Conservation (phyloP, 371 early-diverging fungal genomes). For the Apophysomyces elegans region DNA sequence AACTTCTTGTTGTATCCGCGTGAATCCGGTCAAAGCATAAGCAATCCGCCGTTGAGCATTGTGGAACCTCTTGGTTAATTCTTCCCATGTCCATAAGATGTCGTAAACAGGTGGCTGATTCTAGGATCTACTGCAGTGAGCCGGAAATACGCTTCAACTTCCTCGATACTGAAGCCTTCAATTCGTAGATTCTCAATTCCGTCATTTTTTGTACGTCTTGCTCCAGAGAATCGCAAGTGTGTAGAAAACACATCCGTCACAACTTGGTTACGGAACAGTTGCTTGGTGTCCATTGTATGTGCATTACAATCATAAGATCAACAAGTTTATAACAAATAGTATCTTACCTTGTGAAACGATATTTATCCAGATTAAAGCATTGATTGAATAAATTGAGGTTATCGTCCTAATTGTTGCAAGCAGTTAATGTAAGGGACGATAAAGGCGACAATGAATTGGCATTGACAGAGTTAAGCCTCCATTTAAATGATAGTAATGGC, state of each 20-base stretch:
- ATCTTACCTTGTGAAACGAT: neutral
- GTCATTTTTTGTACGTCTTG: neutral
- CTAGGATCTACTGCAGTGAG: slow-evolving; percentile 3
- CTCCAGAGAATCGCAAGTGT: neutral
- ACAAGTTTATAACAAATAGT: neutral
- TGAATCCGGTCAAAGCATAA: slow-evolving; percentile 9
- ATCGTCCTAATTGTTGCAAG: neutral
- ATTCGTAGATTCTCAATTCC: neutral
- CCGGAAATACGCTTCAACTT: neutral
- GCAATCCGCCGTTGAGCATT: neutral
- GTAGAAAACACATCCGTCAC: neutral
- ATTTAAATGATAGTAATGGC: neutral
- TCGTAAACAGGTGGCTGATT: neutral
- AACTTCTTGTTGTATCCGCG: neutral
- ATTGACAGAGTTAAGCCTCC: neutral
- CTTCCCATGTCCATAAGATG: no score
- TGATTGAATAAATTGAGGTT: neutral
- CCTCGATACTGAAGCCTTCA: neutral
- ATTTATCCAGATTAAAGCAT: neutral
- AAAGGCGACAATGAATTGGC: neutral
- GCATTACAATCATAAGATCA: neutral
- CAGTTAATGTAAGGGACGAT: neutral
- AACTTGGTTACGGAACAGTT: neutral
- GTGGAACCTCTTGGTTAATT: neutral
- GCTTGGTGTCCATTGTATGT: neutral